Base-by-base conservation (phyloP, 352 stramenopile species). In the Pythium pectinolyticum region DNA sequence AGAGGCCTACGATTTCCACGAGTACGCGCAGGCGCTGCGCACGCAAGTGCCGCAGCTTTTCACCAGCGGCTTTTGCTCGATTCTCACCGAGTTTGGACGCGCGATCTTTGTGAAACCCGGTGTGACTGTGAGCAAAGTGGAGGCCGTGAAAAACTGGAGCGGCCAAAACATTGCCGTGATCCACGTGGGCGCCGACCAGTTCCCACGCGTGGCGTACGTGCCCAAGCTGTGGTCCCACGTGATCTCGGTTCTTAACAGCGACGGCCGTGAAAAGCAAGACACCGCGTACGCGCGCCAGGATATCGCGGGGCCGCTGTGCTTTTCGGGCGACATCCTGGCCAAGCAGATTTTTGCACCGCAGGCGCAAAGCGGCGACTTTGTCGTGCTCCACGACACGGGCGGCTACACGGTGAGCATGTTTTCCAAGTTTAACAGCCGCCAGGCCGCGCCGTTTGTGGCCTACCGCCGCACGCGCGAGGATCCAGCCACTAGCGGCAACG, bases 81-180 rank as follows among this genome's bases (percentile, higher is more conserved):
- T 98, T 53, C 87, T 98, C 60, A 98, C 93, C 17, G 93, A 98
- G 73, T 98, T 98, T 45, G 93, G 93, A 30, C 76, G 86, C 52
- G 81, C 77, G 43, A 66, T 97, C 45, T 90, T 96, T 49, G 80
- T 89, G 19, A 98, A 98, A 68, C 80, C 76, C 15, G 91, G 86
- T 22, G 73, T 96, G 37, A 89, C 89, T 0, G 89, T 95, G 11
- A 91, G 84, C 45, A 85, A 86, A 45, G 87, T 98, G 12, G 90
- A 98, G 49, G 90, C 89, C 6, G 68, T 96, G 41, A 97, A 98
- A 61, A 72, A 92, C 57, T 92, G 86, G 82, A 77, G 74, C 12
- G 80, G 75, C 7, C 76, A 90, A 67, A 73, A 81, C 46, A 96
- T 94, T 35, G 86, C 80, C 0, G 74, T 97, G n/a, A 61, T 96